phyloP scores from a whole-genome alignment of 2,329 filamentous ascomycete genomes.

The Aspergillus ibericus region DNA sequence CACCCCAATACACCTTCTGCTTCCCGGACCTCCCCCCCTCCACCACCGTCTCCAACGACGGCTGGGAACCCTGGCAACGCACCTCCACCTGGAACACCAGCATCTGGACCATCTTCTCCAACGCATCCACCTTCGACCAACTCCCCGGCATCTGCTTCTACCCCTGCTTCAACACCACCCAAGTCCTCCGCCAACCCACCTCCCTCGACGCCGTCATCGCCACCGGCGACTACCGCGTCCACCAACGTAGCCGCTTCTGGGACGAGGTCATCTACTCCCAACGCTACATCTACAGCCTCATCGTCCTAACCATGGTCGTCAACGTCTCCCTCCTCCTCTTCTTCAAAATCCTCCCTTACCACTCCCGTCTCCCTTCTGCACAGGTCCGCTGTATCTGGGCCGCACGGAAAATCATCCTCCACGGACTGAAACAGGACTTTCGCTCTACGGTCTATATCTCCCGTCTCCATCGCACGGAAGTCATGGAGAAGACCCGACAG shows the following conservation, averaged over 20 bases:
- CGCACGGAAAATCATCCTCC: conserved; percentile 21
- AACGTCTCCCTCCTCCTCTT: conserved; percentile 26
- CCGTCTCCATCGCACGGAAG: background rate
- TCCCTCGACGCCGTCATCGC: conserved; percentile 20
- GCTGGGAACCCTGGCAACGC: conserved; percentile 27
- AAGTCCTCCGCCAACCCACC: conserved; percentile 25
- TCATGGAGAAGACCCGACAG: background rate
- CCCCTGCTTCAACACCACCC: conserved; percentile 33
- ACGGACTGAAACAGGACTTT: conserved; percentile 20
- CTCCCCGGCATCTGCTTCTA: conserved; percentile 33
- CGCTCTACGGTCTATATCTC: background rate
- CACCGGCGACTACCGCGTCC: conserved; percentile 3
- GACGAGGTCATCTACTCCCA: conserved; percentile 22
- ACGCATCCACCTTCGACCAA: conserved; percentile 19
- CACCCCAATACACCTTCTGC: conserved; percentile 34
- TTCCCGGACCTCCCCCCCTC: conserved; percentile 27
- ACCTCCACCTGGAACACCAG: conserved; percentile 31
- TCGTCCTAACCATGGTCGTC: conserved; percentile 26
- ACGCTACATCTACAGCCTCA: conserved; percentile 31
- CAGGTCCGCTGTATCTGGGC: conserved; percentile 27
- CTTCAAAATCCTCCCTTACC: conserved; percentile 24
- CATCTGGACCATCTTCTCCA: conserved; percentile 30
- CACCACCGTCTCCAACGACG: conserved; percentile 24
- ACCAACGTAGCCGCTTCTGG: conserved; percentile 17
- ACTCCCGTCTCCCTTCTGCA: conserved; percentile 27